These are phyloP conservation scores for Stygiomarasmius scandens DNA, from an alignment of 1,284 basidiomycete genomes.

Conservation along the genomic window DNA sequence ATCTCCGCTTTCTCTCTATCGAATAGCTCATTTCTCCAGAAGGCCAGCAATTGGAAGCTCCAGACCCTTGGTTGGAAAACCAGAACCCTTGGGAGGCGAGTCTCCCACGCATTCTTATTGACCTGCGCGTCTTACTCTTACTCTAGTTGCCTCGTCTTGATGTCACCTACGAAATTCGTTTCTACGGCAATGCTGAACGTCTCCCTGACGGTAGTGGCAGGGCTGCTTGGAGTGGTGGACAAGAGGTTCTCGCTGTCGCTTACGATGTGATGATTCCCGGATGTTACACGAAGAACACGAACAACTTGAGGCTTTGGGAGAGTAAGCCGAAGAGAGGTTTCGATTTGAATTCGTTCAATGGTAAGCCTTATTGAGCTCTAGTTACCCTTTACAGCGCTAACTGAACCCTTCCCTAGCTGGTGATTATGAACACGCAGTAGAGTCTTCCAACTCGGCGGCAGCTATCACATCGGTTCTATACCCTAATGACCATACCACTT, in stretches of 20 bases:
- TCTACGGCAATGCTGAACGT: conserved; percentile 82
- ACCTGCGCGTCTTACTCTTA: neutral
- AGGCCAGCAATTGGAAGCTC: conserved; percentile 87
- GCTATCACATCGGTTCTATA: conserved; percentile 92
- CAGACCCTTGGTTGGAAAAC: conserved; percentile 90
- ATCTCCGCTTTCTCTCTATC: neutral
- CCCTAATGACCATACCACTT: conserved; percentile 75
- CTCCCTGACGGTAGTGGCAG: conserved; percentile 60
- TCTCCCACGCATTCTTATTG: neutral
- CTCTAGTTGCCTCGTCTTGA: conserved; percentile 80
- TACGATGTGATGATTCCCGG: conserved; percentile 93
- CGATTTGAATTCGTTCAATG: conserved; percentile 91
- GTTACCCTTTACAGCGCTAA: too few species aligned
- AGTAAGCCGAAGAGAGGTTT: conserved; percentile 90
- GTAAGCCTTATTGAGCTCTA: too few species aligned
- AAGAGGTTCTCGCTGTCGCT: conserved; percentile 88
- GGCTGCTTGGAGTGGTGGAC: conserved; percentile 84
- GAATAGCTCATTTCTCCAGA: conserved; percentile 73
- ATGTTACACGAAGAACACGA: conserved; percentile 76
- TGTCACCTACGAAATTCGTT: conserved; percentile 79
- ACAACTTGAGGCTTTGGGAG: conserved; percentile 82
- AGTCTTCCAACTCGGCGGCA: conserved; percentile 83
- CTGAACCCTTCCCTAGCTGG: conserved; percentile 75
- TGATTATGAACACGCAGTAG: conserved; percentile 86
- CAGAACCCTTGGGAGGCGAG: conserved; percentile 83